These are phyloP conservation scores for Monilinia polystroma DNA, from an alignment of 2,329 filamentous ascomycete genomes.

Conservation along the genomic window DNA sequence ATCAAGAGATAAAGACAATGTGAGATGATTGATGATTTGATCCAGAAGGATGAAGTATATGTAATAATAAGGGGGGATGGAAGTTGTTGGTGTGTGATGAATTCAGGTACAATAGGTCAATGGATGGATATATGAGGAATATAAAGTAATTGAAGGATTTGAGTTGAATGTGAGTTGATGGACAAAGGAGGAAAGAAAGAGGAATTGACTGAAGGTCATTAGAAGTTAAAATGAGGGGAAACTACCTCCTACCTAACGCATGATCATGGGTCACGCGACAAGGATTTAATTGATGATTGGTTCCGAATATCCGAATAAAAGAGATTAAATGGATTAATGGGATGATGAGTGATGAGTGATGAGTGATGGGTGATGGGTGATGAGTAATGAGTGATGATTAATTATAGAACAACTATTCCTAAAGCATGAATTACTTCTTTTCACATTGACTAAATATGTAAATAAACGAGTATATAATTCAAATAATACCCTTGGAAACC, in stretches of 20 bases:
- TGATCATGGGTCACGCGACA: not conserved
- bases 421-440: not conserved
- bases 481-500: too few species aligned
- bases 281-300: not conserved
- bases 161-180: not conserved
- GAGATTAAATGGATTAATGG: not conserved
- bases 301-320: not conserved
- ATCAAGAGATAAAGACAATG: constrained; percentile 9
- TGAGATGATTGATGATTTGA: not conserved
- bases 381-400: too few species aligned
- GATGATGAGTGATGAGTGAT: too few species aligned
- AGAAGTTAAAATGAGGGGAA: constrained; percentile 17
- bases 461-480: too few species aligned
- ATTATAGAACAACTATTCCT: not conserved
- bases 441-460: too few species aligned
- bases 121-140: not conserved
- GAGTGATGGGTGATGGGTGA: too few species aligned
- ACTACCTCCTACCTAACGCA: not conserved
- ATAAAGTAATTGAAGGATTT: not conserved
- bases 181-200: constrained; percentile 14
- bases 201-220: not conserved
- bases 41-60: not conserved
- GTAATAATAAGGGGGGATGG: not conserved
- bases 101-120: not conserved
- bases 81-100: not conserved